These are phyloP conservation scores for Aspergillus pseudotamarii DNA, from an alignment of 2,329 filamentous ascomycete genomes.

Conservation along the genomic window DNA sequence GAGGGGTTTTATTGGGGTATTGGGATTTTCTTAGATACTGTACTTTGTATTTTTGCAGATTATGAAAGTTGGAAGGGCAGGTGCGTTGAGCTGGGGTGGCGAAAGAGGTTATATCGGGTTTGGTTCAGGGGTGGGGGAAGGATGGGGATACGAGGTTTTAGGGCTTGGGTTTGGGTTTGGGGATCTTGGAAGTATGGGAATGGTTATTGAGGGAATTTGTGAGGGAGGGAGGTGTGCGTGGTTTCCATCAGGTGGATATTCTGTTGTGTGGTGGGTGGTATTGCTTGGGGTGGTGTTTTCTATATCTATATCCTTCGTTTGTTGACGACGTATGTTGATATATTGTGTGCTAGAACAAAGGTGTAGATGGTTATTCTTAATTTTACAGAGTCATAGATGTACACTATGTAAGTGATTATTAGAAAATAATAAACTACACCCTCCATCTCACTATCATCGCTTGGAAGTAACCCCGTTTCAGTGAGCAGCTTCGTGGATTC, in stretches of 20 bases:
- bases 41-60: background rate
- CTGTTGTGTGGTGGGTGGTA: background rate
- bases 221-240: background rate
- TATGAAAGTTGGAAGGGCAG: background rate
- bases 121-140: background rate
- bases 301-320: background rate
- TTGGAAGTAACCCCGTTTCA: background rate
- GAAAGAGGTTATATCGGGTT: background rate
- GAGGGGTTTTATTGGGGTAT: background rate
- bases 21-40: background rate
- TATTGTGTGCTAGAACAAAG: background rate
- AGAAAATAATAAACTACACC: background rate
- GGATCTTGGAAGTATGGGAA: background rate
- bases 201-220: background rate
- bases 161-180: too few relatives aligned
- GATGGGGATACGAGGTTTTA: background rate
- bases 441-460: background rate
- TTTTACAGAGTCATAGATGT: background rate
- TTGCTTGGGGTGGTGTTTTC: background rate
- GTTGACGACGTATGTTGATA: too few relatives aligned
- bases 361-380: background rate
- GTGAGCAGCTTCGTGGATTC: background rate
- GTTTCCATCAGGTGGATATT: background rate
- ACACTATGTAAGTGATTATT: background rate
- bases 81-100: background rate